phyloP scores from a whole-genome alignment of 1,139 yeast genomes.

The Debaryomyces fabryi region DNA sequence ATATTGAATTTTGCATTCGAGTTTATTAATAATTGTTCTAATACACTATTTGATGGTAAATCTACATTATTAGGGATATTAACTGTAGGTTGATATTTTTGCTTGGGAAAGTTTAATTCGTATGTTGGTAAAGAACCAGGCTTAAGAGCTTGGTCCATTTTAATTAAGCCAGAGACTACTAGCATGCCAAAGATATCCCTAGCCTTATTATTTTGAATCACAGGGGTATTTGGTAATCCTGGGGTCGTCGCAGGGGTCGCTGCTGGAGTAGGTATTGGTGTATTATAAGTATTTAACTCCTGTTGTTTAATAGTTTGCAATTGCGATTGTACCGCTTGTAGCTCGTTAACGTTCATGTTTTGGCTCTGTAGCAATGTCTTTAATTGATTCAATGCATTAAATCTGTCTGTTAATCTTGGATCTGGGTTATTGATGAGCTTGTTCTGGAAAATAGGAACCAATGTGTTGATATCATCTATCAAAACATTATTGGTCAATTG shows the following conservation, averaged over 20 bases:
- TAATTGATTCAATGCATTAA: slow-evolving; percentile 49
- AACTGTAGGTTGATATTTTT: slow-evolving; percentile 27
- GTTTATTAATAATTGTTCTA: slow-evolving; percentile 35
- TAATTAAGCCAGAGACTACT: slow-evolving; percentile 41
- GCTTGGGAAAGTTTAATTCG: slow-evolving; percentile 39
- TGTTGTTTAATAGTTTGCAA: slow-evolving; percentile 40
- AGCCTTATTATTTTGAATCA: slow-evolving; percentile 15
- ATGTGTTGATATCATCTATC: slow-evolving; percentile 47
- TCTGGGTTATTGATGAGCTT: slow-evolving; percentile 35
- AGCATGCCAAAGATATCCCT: slow-evolving; percentile 36
- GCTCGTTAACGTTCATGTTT: slow-evolving; percentile 43
- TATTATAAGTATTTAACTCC: slow-evolving; percentile 23
- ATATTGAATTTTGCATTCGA: slow-evolving; percentile 14
- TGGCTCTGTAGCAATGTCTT: slow-evolving; percentile 39
- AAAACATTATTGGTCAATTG: slow-evolving; percentile 31
- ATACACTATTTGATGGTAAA: slow-evolving; percentile 28
- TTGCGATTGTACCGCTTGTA: slow-evolving; percentile 43
- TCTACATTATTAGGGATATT: slow-evolving; percentile 15
- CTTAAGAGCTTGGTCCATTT: slow-evolving; percentile 45
- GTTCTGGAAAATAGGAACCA: slow-evolving; percentile 40
- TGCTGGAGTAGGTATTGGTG: slow-evolving; percentile 15
- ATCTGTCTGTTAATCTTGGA: slow-evolving; percentile 37
- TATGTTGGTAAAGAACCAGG: slow-evolving; percentile 46
- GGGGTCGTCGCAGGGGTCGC: slow-evolving; percentile 15
- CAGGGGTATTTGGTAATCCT: slow-evolving; percentile 16